Evolutionary conservation across 768 basidiomycete species (phyloP).

Genomic region (Auriscalpium microsporum): DNA sequence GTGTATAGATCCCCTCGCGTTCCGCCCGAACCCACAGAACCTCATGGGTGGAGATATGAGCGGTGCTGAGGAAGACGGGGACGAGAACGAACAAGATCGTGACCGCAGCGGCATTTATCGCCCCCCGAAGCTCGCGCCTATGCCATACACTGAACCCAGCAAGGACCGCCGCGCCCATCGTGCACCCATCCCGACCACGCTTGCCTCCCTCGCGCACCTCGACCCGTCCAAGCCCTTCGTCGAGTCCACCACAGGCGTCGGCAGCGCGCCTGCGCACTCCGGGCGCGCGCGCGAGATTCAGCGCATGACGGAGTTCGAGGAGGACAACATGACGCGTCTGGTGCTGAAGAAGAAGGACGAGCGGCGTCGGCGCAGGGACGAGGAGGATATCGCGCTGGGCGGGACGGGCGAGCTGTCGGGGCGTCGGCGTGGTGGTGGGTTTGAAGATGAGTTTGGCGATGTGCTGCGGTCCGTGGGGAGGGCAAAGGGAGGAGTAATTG

Average conservation of each 20-base stretch:
- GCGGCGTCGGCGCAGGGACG: conserved; percentile 63
- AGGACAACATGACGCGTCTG: conserved; percentile 87
- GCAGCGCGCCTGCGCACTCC: conserved; percentile 50
- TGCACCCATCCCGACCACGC: conserved; percentile 54
- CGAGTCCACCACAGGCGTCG: conserved; percentile 69
- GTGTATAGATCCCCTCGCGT: conserved; percentile 74
- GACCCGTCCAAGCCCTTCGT: conserved; percentile 55
- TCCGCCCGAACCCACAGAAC: conserved; percentile 82
- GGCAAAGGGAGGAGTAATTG: conserved; percentile 29
- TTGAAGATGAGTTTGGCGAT: conserved; percentile 82
- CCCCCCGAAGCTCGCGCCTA: conserved; percentile 82
- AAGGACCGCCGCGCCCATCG: conserved; percentile 39
- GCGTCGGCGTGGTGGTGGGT: conserved; percentile 55
- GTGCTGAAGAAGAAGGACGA: conserved; percentile 86
- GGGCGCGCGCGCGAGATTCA: conserved; percentile 73
- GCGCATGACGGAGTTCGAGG: conserved; percentile 82
- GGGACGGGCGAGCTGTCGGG: conserved; percentile 41
- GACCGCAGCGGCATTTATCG: conserved; percentile 54
- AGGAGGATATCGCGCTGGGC: conserved; percentile 83
- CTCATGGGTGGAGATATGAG: conserved; percentile 39
- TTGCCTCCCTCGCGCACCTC: conserved; percentile 41
- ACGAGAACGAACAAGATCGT: conserved; percentile 6
- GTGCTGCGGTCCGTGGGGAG: conserved; percentile 57
- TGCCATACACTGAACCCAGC: conserved; percentile 69
- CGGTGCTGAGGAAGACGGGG: conserved; percentile 26